Conservation (phyloP, 192 early-diverging fungal genomes). For the Chytriomyces hyalinus region DNA sequence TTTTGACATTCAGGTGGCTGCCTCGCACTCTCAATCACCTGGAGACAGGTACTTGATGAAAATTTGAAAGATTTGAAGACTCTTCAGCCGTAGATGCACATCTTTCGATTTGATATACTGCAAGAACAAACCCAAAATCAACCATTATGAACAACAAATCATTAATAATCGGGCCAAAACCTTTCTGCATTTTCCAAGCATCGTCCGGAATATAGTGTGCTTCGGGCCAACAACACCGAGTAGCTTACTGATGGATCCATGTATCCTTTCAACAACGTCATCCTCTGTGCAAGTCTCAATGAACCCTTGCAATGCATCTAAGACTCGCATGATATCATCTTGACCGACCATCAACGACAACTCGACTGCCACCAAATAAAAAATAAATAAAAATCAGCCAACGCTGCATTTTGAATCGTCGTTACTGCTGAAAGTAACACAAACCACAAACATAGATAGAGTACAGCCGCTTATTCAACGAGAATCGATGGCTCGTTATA, state of each 20-base stretch:
- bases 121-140: not conserved
- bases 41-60: constrained; percentile 49
- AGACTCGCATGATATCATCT: constrained; percentile 51
- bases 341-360: constrained; percentile 47
- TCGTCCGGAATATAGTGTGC: constrained; percentile 54
- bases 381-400: not conserved
- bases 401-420: not conserved
- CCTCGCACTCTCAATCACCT: not conserved
- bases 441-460: constrained; percentile 51
- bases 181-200: constrained; percentile 56
- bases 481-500: constrained; percentile 51
- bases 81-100: constrained; percentile 40
- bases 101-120: constrained; percentile 53
- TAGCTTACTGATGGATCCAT: constrained; percentile 49
- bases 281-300: constrained; percentile 46
- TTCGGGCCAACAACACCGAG: constrained; percentile 46
- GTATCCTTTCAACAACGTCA: constrained; percentile 48
- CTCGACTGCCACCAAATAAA: constrained; percentile 42
- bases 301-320: constrained; percentile 57
- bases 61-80: constrained; percentile 51
- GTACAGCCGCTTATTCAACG: constrained; percentile 49
- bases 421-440: not conserved
- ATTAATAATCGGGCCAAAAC: constrained; percentile 2
- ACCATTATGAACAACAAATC: not conserved
- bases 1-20: not conserved